Evolutionary conservation across 139 green algal genomes (phyloP).

Genomic region (Monoraphidium neglectum): DNA sequence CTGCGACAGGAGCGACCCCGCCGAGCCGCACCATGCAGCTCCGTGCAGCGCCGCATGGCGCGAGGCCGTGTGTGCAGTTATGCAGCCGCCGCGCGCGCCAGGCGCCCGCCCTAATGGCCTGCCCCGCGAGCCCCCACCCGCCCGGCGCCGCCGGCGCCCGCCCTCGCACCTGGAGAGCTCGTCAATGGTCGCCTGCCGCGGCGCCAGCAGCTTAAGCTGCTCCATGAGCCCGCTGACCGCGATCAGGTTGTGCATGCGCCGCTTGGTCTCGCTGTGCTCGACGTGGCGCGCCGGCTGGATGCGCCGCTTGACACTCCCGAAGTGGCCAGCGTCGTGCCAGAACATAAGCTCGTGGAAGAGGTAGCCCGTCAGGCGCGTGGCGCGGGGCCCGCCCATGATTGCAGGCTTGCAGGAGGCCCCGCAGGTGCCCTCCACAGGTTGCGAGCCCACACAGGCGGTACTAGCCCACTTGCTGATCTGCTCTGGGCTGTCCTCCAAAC

Average conservation of each 20-base stretch:
- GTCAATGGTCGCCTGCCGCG: conserved; percentile 32
- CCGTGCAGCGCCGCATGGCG: too few species aligned
- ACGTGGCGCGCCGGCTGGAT: conserved; percentile 44
- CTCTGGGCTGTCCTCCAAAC: too few species aligned
- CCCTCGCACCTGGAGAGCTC: conserved; percentile 31
- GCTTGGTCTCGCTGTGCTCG: conserved; percentile 59
- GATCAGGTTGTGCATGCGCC: conserved; percentile 53
- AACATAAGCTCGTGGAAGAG: conserved; percentile 29
- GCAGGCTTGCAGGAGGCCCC: too few species aligned
- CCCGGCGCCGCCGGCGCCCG: background rate
- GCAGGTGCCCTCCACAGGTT: too few species aligned
- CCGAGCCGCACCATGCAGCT: too few species aligned
- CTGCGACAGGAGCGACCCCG: too few species aligned
- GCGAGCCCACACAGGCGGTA: too few species aligned
- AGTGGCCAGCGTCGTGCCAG: conserved; percentile 28
- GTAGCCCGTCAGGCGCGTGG: conserved; percentile 22
- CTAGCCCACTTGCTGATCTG: too few species aligned
- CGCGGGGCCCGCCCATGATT: too few species aligned
- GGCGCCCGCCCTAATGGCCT: background rate
- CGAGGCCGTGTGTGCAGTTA: too few species aligned
- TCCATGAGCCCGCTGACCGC: conserved; percentile 45
- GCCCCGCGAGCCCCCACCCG: too few species aligned
- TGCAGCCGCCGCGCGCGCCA: background rate
- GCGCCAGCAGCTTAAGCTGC: conserved; percentile 37
- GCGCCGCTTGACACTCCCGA: conserved; percentile 2